A percentile compares a stretch with the other conserved stretches of the same genome.
These are phyloP conservation scores for Psidium friedrichsthalianum DNA, from an alignment of 345 rosid genomes.

Conservation along the genomic window DNA sequence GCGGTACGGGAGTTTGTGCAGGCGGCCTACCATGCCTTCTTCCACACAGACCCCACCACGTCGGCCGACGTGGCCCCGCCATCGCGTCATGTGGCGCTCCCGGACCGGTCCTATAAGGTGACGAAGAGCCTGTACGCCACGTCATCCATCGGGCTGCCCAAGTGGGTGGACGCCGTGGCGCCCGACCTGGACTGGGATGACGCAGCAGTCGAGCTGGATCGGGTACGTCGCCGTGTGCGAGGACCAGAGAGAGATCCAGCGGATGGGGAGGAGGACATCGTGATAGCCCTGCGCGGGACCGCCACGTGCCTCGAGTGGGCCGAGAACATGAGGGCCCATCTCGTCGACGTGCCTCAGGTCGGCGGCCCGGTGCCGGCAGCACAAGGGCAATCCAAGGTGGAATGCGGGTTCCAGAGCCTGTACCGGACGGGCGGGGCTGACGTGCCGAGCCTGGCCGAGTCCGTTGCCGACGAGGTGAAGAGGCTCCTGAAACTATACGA, in stretches of 20 bases:
- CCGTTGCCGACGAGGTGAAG: conserved; percentile 39
- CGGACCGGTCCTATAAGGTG: conserved; percentile 59
- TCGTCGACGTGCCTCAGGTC: conserved; percentile 20
- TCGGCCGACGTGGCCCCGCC: conserved; percentile 22
- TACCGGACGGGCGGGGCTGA: conserved; percentile 45
- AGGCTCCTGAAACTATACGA: conserved; percentile 42
- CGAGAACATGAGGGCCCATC: conserved; percentile 51
- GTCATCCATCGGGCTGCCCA: conserved; percentile 67
- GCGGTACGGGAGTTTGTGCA: conserved; percentile 53
- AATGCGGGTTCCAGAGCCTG: conserved; percentile 73
- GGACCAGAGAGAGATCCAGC: conserved; percentile 67
- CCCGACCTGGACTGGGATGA: conserved; percentile 95
- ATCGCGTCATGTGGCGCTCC: conserved; percentile 45
- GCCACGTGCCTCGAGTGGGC: conserved; percentile 97
- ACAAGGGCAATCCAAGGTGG: conserved; percentile 42
- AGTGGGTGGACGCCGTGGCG: conserved; percentile 77
- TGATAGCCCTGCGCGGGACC: conserved; percentile 84
- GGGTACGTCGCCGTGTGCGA: conserved; percentile 95
- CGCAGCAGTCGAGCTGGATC: conserved; percentile 86
- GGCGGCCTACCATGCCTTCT: conserved; percentile 55
- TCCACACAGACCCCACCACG: conserved; percentile 64
- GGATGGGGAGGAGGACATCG: conserved; percentile 96
- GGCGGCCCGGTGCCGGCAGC: conserved; percentile 3
- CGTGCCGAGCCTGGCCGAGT: conserved; percentile 44
- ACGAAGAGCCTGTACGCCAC: conserved; percentile 85